phyloP scores from a whole-genome alignment of 1,284 basidiomycete species.

The Pyrrhoderma noxium region DNA sequence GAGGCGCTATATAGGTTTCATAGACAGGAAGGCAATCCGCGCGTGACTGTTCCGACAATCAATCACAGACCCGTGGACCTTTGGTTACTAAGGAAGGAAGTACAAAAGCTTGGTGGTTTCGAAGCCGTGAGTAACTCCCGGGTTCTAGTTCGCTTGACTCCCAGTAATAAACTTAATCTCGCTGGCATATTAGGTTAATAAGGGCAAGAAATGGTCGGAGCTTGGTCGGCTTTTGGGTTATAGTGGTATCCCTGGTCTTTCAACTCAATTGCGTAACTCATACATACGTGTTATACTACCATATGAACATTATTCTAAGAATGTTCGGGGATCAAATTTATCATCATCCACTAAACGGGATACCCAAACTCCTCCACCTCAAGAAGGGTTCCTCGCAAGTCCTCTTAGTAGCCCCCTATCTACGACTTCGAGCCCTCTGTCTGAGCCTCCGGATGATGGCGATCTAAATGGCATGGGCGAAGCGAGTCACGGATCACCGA shows the following conservation, averaged over 20 bases:
- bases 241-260: constrained; percentile 72
- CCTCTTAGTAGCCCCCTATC: constrained; percentile 68
- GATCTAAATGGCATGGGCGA: constrained; percentile 44
- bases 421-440: constrained; percentile 65
- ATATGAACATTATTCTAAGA: constrained; percentile 85
- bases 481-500: constrained; percentile 20
- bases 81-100: constrained; percentile 89
- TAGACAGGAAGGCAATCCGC: constrained; percentile 81
- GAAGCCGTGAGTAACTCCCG: constrained; percentile 54
- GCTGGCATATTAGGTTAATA: constrained; percentile 50
- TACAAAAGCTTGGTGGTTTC: constrained; percentile 82
- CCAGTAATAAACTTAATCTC: constrained; percentile 19
- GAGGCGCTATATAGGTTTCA: constrained; percentile 94
- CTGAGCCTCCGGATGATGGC: constrained; percentile 69
- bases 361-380: constrained; percentile 22
- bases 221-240: constrained; percentile 79
- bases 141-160: not conserved
- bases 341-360: constrained; percentile 19
- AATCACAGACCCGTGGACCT: constrained; percentile 90
- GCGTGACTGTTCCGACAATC: constrained; percentile 86
- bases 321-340: constrained; percentile 59
- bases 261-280: constrained; percentile 83
- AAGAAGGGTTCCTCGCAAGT: constrained; percentile 29
- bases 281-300: constrained; percentile 89
- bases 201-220: constrained; percentile 80